Base-by-base conservation (phyloP, 2,329 filamentous ascomycete species). In the Diaporthe sp. region DNA sequence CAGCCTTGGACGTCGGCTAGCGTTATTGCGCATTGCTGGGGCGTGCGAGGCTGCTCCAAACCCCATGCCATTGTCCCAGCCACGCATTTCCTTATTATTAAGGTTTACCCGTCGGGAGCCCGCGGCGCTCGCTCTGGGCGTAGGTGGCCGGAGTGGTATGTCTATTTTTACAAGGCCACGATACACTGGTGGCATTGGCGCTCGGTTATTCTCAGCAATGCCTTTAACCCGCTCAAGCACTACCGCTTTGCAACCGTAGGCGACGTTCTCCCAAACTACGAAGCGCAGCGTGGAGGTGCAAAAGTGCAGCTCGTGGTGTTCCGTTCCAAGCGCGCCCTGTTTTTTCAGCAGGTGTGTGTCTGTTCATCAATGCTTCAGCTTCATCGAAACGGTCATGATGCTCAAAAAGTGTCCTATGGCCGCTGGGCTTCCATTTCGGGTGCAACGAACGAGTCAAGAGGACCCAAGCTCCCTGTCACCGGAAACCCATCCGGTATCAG, bases 401-500 rank as follows among this genome's bases (percentile, higher is more conserved):
- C 65, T 53, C 44, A 62, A 61, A 62, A 46, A 19, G 73, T 71
- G 37, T 49, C 25, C 31, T 70, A 34, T 37, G 53, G 55, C 68
- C 58, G 57, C 51, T 73, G 39, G 70, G 39, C 49, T 75, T 67
- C 68, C 74, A 51, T 13, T 67, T 65, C 68, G 25, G 74, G 68
- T 39, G 67, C 70, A 39, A 67, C 22, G 37, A 57, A 57, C 74
- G 74, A 76, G 74, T 76, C 74, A 76, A 57, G 74, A 46, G 31
- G 44, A 42, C 22, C 49, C 71, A 55, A 49, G 61, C 60, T 49
- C 71, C 74, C 61, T 76, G 71, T 73, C 71, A 61, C 71, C 74
- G 74, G 74, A 68, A 76, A 55, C 19, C 53, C 31, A 61, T 61
- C 74, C 74, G 74, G 74, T 70, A 51, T 67, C 70, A 73, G 57